Conservation (phyloP, 192 early-diverging fungal species). For the Coemansia sp. region DNA sequence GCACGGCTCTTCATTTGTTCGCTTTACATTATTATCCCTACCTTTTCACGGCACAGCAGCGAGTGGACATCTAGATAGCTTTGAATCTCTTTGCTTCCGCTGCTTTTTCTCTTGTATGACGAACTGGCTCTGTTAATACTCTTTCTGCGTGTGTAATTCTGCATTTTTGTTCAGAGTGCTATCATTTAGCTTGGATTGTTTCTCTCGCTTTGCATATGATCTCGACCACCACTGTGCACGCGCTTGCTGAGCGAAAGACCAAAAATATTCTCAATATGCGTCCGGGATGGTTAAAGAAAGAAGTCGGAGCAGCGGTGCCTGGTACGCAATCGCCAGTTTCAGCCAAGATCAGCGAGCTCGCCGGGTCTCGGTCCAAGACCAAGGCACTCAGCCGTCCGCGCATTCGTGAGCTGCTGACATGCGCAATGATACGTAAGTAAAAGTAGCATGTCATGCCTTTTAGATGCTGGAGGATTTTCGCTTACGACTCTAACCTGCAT, state of each 20-base stretch:
- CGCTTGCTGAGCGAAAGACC: conserved; percentile 47
- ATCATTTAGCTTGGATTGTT: neutral
- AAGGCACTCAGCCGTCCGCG: conserved; percentile 49
- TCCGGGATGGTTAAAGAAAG: conserved; percentile 44
- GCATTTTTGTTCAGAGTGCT: neutral
- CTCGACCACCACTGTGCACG: conserved; percentile 33
- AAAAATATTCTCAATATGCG: conserved; percentile 52
- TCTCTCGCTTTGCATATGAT: conserved; percentile 21
- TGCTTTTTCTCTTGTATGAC: neutral
- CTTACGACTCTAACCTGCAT: conserved; percentile 8
- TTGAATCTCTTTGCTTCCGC: neutral
- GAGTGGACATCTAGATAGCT: neutral
- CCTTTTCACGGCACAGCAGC: conserved; percentile 1
- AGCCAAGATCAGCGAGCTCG: conserved; percentile 40
- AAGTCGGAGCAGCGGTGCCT: conserved; percentile 13
- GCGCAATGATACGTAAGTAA: conserved; percentile 54
- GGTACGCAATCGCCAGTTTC: conserved; percentile 36
- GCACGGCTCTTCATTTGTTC: neutral
- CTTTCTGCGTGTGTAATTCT: conserved; percentile 2
- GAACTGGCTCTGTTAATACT: conserved; percentile 11
- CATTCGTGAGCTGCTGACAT: conserved; percentile 44
- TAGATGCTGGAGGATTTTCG: neutral
- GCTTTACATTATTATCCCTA: conserved; percentile 10
- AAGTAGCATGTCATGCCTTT: neutral
- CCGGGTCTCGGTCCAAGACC: conserved; percentile 23